Base-by-base conservation (phyloP, 306 rosid species). In the Vigna hirtella region DNA sequence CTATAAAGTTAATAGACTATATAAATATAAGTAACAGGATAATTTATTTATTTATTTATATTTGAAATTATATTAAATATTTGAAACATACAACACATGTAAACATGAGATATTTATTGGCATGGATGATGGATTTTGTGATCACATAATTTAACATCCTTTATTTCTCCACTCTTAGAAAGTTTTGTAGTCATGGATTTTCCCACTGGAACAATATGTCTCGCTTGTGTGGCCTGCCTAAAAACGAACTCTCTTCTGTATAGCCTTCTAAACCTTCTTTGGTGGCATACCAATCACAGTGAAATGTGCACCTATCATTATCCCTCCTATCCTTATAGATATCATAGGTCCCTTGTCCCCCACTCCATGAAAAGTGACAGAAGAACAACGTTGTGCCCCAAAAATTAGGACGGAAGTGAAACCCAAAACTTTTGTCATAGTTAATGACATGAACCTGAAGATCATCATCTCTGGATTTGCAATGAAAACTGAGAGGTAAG, bases 381-480 rank as follows among this genome's bases (percentile, higher is more conserved):
- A 52, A 77, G 81, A 66, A 66, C 67, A 77, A 40, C 0, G 81
- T 77, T 40, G 34, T 13, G 2, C 22, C 34, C 9, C 7, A 53
- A 6, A 66, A 0, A 9, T 66, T 77, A 24, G 34, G 28, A 40
- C 0, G 74, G 8, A 77, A 77, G 0, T 2, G 22, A 45, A 45
- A 77, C 16, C 14, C 6, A 66, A 1, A 77, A 40, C 0, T 3
- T 26, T 40, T 3, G 4, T 52, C 0, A 1, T 4, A 7, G 12
- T 66, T 0, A 40, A 77, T 42, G 11, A 66, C 45, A 6, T 77
- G 74, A 40, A 0, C 1, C 1, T 32, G 15, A 42, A 77, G 11
- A 66, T 77, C 43, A 4, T 77, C 11, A 9, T 77, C 9, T 77
- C 7, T 40, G 15, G 81, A 77, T 66, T 77, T 66, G 47, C 81